Conservation (phyloP, 352 stramenopile genomes). For the Phytophthora palmivora region DNA sequence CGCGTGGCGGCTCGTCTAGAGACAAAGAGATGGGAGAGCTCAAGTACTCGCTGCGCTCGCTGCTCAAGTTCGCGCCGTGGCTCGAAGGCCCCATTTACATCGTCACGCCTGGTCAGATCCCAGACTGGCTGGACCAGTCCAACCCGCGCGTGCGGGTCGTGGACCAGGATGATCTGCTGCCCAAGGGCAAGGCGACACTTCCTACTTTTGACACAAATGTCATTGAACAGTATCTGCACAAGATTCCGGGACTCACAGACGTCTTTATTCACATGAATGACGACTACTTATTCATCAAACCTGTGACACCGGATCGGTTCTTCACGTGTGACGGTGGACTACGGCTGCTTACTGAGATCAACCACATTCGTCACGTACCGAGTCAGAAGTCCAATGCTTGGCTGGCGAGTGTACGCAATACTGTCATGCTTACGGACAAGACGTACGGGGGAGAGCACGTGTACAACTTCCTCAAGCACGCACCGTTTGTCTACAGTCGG, state of each 20-base stretch:
- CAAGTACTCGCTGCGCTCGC: constrained; percentile 86
- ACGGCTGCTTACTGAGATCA: constrained; percentile 80
- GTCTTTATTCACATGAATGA: constrained; percentile 92
- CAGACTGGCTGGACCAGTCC: constrained; percentile 74
- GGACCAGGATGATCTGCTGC: constrained; percentile 82
- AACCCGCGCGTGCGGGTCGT: constrained; percentile 78
- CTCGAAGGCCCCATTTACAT: constrained; percentile 86
- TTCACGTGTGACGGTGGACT: constrained; percentile 87
- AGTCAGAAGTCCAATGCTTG: constrained; percentile 71
- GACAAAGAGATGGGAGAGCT: constrained; percentile 90
- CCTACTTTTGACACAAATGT: constrained; percentile 87
- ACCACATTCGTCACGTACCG: constrained; percentile 81
- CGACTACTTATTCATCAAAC: constrained; percentile 91
- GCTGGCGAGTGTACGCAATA: constrained; percentile 84
- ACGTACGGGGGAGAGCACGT: constrained; percentile 86
- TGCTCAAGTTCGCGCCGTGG: constrained; percentile 84
- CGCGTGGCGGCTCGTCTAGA: constrained; percentile 66
- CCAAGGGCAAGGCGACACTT: constrained; percentile 56
- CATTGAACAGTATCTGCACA: constrained; percentile 90
- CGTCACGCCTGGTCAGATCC: constrained; percentile 83
- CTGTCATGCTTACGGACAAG: constrained; percentile 65
- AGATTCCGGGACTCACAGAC: constrained; percentile 85
- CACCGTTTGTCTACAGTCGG: constrained; percentile 84
- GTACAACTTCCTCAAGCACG: constrained; percentile 90
- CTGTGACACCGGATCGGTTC: constrained; percentile 77